Base-by-base conservation (phyloP, 2,329 filamentous ascomycete genomes). In the Beauveria sp. region DNA sequence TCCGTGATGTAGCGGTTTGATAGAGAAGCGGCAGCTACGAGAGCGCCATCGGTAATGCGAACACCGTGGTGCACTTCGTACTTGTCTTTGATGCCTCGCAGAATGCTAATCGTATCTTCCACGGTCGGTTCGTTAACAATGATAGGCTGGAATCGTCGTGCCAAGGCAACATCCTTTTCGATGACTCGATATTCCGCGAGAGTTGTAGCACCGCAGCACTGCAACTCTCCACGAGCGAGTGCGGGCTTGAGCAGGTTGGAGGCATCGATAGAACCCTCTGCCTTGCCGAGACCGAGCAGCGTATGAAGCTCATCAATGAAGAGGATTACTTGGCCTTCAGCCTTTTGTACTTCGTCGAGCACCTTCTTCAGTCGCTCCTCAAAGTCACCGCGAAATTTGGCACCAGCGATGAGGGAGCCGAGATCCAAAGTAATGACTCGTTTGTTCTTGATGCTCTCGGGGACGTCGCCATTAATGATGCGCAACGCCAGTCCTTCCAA, bases 31-130 rank as follows among this genome's bases (percentile, higher is more conserved):
- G 94, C 93, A 2, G 94, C 92, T 16, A 99, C 93, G 12, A 97
- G 78, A 7, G 94, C 92, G 2, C 89, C 88, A 68, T 97, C 94
- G 0, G 91, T 96, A 66, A 99, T 97, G 59, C 92, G 84, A 0
- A 97, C 93, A 75, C 94, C 93, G 70, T 99, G 94, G 66, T 97
- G 94, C 0, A 97, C 91, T 73, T 97, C 94, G 69, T 99, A 99
- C 66, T 92, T 91, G 70, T 97, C 92, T 71, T 97, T 97, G 78
- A 99, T 97, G 54, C 93, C 94, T 69, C 94, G 86, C 1, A 99
- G 79, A 61, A 99, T 97, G 55, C 91, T 96, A 64, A 99, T 92
- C 0, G 94, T 97, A 66, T 97, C 92, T 66, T 91, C 86, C 0
- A 97, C 92, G 0, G 85, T 88, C 0, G 94, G 94, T 69, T 99